Conservation (phyloP, 2,329 filamentous ascomycete genomes). For the Colletotrichum falcatum region DNA sequence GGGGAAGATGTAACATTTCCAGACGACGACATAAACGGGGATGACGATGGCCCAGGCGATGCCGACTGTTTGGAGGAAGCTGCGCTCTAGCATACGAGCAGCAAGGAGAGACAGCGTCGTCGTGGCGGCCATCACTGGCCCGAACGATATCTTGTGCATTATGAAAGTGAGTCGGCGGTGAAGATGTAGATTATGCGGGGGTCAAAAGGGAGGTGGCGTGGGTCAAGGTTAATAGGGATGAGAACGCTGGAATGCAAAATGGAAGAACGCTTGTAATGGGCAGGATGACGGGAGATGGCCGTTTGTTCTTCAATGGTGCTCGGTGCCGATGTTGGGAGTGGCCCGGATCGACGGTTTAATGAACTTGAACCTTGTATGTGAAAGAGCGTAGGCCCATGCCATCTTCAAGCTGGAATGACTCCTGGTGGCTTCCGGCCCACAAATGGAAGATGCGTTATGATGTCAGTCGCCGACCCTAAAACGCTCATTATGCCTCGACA, state of each 20-base stretch:
- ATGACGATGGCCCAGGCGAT: constrained; percentile 39
- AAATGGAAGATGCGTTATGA: background rate
- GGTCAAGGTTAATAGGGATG: background rate
- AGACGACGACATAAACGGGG: constrained; percentile 47
- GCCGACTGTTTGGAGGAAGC: constrained; percentile 41
- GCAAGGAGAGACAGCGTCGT: constrained; percentile 44
- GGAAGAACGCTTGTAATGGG: background rate
- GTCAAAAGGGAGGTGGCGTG: background rate
- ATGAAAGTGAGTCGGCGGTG: too few species aligned
- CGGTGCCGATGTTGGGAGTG: background rate
- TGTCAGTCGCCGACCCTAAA: background rate
- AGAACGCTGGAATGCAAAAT: background rate
- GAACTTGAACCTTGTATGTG: background rate
- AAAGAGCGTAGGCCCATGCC: background rate
- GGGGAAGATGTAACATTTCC: constrained; percentile 51
- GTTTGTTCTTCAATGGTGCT: background rate
- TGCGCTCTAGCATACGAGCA: constrained; percentile 44
- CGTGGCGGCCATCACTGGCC: constrained; percentile 45
- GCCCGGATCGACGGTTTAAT: background rate
- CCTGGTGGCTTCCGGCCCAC: too few species aligned
- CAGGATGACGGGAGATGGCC: background rate
- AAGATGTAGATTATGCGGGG: background rate
- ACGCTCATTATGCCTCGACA: background rate
- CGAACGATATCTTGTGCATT: constrained; percentile 43
- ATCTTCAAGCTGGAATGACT: too few species aligned